phyloP scores from a whole-genome alignment of 129 eudicot species.

The Oenanthe sinensis region DNA sequence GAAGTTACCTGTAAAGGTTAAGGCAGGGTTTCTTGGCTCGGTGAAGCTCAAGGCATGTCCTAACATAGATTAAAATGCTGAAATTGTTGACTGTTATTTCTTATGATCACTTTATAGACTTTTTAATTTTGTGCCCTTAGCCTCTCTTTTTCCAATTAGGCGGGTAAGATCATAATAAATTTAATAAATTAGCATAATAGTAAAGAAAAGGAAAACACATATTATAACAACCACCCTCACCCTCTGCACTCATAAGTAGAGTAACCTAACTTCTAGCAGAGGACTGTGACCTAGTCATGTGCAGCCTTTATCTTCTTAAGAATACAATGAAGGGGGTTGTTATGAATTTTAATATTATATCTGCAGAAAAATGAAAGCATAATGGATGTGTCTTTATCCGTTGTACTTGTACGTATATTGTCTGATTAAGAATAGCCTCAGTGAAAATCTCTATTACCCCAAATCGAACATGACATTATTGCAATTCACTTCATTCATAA shows the following conservation, averaged over 20 bases:
- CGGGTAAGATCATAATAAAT: background rate
- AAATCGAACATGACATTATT: background rate
- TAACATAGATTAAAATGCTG: background rate
- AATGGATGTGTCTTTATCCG: background rate
- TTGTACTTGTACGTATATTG: background rate
- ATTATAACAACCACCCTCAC: background rate
- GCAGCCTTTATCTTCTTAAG: background rate
- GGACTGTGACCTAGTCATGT: background rate
- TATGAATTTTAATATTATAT: background rate
- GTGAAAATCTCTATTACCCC: background rate
- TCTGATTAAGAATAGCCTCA: background rate
- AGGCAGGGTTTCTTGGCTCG: constrained; percentile 99
- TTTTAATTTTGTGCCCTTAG: background rate
- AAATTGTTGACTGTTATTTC: background rate
- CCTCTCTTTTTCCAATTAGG: background rate
- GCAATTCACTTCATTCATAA: background rate
- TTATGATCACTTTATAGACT: background rate
- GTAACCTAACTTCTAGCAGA: background rate
- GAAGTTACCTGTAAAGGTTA: constrained; percentile 91
- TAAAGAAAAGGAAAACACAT: background rate
- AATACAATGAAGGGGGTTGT: background rate
- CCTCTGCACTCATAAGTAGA: background rate
- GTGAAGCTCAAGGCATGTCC: constrained; percentile 84
- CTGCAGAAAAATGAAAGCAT: background rate
- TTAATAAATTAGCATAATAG: background rate